Evolutionary conservation across 345 rosid genomes (phyloP), one percentile per base, ranked within the genome.

Genomic region (Rubroshorea leprosula): DNA sequence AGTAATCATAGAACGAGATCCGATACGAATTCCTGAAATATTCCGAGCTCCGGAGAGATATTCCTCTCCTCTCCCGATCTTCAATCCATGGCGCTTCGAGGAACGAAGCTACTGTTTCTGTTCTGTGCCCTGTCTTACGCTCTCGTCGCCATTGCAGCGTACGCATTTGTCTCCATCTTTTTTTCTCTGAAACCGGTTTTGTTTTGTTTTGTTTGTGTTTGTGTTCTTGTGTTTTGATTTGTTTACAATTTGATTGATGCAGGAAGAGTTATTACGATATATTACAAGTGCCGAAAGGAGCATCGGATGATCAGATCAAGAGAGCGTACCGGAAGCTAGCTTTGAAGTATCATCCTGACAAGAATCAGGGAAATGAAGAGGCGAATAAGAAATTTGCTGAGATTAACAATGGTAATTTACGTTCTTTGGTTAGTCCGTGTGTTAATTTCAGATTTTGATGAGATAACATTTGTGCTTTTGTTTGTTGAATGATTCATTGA

Each of bases 241-340:
- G 31, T 4, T 27, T 27, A 8, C 31, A 27, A 20, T 55, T 61
- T 24, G 29, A 24, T 62, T 70, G 60, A 41, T 70, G 50, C 78
- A 90, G 99, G 81, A 87, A 90, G 81, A 90, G 87, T 63, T 94
- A 90, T 61, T 94, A 94, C 61, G 99, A 94, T 38, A 53, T 94
- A 49, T 62, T 94, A 80, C 99, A 94, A 84, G 89, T 94, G 23
- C 76, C 95, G 56, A 87, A 69, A 68, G 82, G 92, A 54, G 99
- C 99, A 20, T 79, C 99, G 31, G 99, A 94, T 18, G 96, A 87
- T 51, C 97, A 90, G 86, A 90, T 94, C 80, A 94, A 94, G 65
- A 83, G 95, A 84, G 95, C 99, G 51, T 94, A 94, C 20, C 74
- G 97, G 64, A 94, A 94, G 76, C 80, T 94, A 53, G 99, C 99